Conservation (phyloP, 2,329 filamentous ascomycete species). For the Ceratocystiopsis minuta region DNA sequence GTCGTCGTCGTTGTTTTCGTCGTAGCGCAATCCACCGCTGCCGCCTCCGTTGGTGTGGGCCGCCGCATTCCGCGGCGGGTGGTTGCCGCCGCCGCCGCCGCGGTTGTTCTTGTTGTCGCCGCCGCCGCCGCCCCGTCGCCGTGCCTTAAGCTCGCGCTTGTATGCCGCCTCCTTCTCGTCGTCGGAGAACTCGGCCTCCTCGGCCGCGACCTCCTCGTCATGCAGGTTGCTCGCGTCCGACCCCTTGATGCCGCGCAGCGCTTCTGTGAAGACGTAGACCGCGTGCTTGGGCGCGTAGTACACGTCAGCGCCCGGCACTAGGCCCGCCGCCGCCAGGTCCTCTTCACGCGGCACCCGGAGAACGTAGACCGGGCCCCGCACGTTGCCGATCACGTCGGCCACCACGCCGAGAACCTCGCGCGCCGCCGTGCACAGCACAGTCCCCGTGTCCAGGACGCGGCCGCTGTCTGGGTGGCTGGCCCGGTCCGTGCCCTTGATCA, state of each 20-base stretch:
- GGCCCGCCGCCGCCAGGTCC: conserved; percentile 43
- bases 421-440: conserved; percentile 62
- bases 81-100: conserved; percentile 14
- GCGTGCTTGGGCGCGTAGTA: conserved; percentile 70
- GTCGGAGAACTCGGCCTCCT: conserved; percentile 90
- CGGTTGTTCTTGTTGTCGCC: too few relatives aligned
- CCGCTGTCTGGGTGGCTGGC: conserved; percentile 32
- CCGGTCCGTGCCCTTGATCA: conserved; percentile 65
- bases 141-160: conserved; percentile 51
- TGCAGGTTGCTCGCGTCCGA: conserved; percentile 90
- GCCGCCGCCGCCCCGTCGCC: conserved; percentile 29
- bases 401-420: conserved; percentile 63
- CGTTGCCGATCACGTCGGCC: conserved; percentile 71
- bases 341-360: conserved; percentile 50
- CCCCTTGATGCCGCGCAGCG: conserved; percentile 61
- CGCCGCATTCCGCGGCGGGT: neutral
- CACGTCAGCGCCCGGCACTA: conserved; percentile 52
- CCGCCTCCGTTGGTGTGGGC: too few relatives aligned
- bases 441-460: conserved; percentile 67
- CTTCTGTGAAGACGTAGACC: conserved; percentile 71
- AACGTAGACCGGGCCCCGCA: conserved; percentile 72
- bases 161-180: conserved; percentile 85
- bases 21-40: conserved; percentile 19
- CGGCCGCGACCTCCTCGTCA: conserved; percentile 73
- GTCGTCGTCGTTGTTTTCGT: conserved; percentile 44